Evolutionary conservation across 306 rosid species (phyloP).

Genomic region (Gastrolobium bilobum): DNA sequence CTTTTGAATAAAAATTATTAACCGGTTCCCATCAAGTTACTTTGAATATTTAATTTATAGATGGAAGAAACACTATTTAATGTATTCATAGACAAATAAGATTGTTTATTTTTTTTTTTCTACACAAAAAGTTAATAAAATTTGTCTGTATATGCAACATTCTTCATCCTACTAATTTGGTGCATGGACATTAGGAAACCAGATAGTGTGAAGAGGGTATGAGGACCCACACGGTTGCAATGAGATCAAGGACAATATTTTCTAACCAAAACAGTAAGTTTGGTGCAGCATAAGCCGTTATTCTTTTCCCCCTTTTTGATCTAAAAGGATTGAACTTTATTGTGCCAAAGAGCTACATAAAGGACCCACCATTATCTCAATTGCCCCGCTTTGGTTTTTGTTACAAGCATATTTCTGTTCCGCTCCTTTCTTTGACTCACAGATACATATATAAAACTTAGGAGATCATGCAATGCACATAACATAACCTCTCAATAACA

Average conservation of each 20-base stretch:
- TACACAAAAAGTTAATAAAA: neutral
- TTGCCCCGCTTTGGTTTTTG: conserved; percentile 32
- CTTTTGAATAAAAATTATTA: conserved; percentile 35
- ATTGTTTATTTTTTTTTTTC: neutral
- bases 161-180: conserved; percentile 39
- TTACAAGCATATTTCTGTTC: conserved; percentile 19
- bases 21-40: conserved; percentile 39
- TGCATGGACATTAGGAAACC: conserved; percentile 51
- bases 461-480: conserved; percentile 25
- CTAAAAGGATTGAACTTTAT: conserved; percentile 42
- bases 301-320: conserved; percentile 46
- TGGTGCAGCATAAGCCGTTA: conserved; percentile 53
- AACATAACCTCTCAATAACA: conserved; percentile 1
- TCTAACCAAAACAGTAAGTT: conserved; percentile 42
- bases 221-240: conserved; percentile 68
- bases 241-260: conserved; percentile 43
- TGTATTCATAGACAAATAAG: conserved; percentile 35
- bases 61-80: conserved; percentile 25
- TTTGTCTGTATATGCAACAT: conserved; percentile 37
- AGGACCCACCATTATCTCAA: conserved; percentile 69
- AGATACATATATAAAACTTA: neutral
- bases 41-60: neutral
- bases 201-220: conserved; percentile 49
- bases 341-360: conserved; percentile 48
- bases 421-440: conserved; percentile 56